Conservation (phyloP, 345 rosid genomes). For the Orychophragmus violaceus region DNA sequence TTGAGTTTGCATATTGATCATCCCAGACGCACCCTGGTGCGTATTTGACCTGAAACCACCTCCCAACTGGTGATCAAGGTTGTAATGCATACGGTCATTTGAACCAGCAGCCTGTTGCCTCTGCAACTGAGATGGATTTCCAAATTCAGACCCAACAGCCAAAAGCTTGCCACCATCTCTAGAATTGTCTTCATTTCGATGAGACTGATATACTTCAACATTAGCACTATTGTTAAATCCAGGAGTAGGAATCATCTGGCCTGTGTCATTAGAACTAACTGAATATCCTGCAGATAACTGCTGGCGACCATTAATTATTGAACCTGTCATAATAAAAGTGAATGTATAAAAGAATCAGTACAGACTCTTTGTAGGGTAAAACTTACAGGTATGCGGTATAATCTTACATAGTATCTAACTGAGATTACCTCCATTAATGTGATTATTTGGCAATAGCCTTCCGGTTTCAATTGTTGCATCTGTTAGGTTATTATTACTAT, state of each 20-base stretch:
- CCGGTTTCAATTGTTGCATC: constrained; percentile 50
- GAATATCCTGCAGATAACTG: constrained; percentile 53
- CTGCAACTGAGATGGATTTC: constrained; percentile 48
- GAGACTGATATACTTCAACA: constrained; percentile 41
- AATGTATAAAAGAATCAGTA: not conserved
- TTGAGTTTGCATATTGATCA: constrained; percentile 53
- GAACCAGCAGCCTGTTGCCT: constrained; percentile 56
- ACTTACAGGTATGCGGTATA: not conserved
- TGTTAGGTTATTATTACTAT: constrained; percentile 43
- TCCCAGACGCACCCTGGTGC: constrained; percentile 64
- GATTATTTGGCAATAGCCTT: constrained; percentile 48
- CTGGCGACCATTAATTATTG: constrained; percentile 57
- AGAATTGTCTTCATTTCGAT: constrained; percentile 50
- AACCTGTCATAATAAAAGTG: constrained; percentile 40
- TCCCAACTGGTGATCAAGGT: constrained; percentile 65
- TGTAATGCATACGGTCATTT: constrained; percentile 56
- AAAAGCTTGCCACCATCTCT: constrained; percentile 55
- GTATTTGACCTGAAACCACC: constrained; percentile 58
- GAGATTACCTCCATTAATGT: constrained; percentile 48
- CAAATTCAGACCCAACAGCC: constrained; percentile 55
- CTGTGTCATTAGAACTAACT: constrained; percentile 52
- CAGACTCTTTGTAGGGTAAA: constrained; percentile 10
- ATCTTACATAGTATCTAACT: constrained; percentile 29
- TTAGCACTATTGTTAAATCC: constrained; percentile 45
- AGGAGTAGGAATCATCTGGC: constrained; percentile 97